Conservation (phyloP, 23 red algal species). For the Agarophyton chilense region DNA sequence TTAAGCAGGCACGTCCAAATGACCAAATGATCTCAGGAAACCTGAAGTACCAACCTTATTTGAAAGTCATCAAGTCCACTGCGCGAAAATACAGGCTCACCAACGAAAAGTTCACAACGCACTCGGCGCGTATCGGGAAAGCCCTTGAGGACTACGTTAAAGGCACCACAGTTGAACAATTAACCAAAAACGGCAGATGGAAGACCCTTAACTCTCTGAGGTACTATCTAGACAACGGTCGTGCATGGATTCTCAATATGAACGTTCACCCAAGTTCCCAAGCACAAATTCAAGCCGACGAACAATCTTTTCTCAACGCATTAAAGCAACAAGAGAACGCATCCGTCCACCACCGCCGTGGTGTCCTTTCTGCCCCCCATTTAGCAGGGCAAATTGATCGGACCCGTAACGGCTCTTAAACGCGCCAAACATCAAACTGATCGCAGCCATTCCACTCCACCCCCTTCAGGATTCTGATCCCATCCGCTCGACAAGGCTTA, state of each 20-base stretch:
- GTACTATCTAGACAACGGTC: background rate
- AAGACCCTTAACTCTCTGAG: background rate
- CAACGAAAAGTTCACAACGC: background rate
- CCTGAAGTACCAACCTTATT: background rate
- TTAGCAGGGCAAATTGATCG: too few relatives aligned
- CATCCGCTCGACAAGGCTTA: too few relatives aligned
- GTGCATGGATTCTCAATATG: background rate
- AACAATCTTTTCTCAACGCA: too few relatives aligned
- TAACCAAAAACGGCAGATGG: background rate
- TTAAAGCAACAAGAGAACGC: too few relatives aligned
- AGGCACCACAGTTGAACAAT: background rate
- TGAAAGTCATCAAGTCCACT: background rate
- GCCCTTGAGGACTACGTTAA: background rate
- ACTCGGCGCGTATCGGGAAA: background rate
- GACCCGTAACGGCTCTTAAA: too few relatives aligned
- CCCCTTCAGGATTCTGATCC: too few relatives aligned
- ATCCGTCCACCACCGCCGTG: too few relatives aligned
- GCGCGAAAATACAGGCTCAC: background rate
- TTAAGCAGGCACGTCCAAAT: background rate
- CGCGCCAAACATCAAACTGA: too few relatives aligned
- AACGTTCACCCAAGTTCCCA: background rate
- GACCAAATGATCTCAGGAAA: background rate
- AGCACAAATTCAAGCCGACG: too few relatives aligned
- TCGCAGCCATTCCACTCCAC: too few relatives aligned
- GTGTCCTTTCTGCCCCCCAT: too few relatives aligned